These are phyloP conservation scores for Ambrosiella xylebori DNA, from an alignment of 2,329 filamentous ascomycete species.

Conservation along the genomic window DNA sequence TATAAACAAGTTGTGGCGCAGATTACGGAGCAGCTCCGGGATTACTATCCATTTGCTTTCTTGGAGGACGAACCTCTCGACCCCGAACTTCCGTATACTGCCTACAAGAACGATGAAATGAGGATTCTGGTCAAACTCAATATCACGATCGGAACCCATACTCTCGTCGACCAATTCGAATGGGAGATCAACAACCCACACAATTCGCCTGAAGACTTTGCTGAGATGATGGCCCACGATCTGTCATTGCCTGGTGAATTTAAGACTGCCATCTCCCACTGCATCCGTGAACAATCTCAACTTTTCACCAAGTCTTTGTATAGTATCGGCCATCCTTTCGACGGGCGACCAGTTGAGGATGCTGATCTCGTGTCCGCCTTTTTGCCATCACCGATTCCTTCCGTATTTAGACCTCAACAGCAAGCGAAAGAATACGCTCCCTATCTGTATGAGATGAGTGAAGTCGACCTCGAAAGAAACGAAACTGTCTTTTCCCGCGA, in stretches of 20 bases:
- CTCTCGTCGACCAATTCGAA: slow-evolving; percentile 90
- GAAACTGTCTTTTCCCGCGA: slow-evolving; percentile 88
- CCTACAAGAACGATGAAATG: slow-evolving; percentile 99
- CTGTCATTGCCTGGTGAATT: slow-evolving; percentile 89
- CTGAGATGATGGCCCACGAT: slow-evolving; percentile 72
- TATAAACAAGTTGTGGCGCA: slow-evolving; percentile 45
- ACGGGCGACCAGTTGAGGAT: slow-evolving; percentile 84
- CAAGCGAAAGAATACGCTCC: slow-evolving; percentile 88
- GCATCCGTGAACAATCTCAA: slow-evolving; percentile 88
- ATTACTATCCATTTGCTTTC: slow-evolving; percentile 84
- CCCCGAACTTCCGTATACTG: slow-evolving; percentile 72
- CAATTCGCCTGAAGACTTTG: slow-evolving; percentile 92
- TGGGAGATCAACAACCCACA: slow-evolving; percentile 95
- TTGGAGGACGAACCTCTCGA: slow-evolving; percentile 83
- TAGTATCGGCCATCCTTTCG: slow-evolving; percentile 84
- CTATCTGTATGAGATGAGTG: slow-evolving; percentile 84
- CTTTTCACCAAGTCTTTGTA: slow-evolving; percentile 88
- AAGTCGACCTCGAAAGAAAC: slow-evolving; percentile 74
- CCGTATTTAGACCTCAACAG: slow-evolving; percentile 77
- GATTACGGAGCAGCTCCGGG: slow-evolving; percentile 76
- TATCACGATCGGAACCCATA: slow-evolving; percentile 91
- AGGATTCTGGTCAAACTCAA: slow-evolving; percentile 88
- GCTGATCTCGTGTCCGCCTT: slow-evolving; percentile 75
- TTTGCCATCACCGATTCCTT: slow-evolving; percentile 64
- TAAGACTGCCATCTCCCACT: slow-evolving; percentile 91